phyloP scores from a whole-genome alignment of 148 eudicot genomes.

The Bassia scoparia region DNA sequence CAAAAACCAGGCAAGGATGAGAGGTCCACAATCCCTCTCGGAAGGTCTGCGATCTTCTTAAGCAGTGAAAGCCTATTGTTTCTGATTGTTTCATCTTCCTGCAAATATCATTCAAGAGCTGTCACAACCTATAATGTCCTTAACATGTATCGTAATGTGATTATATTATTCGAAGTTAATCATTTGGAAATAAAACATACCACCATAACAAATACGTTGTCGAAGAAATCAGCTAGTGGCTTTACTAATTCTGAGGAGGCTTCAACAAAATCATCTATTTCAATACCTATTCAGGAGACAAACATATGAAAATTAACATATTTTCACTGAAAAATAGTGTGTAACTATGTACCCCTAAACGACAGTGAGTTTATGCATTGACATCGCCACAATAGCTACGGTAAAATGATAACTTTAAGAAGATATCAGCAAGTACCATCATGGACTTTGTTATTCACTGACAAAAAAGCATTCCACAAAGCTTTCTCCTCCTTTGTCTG shows the following conservation, averaged over 20 bases:
- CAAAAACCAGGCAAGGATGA: slow-evolving; percentile 90
- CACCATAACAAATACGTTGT: slow-evolving; percentile 97
- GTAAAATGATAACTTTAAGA: no score
- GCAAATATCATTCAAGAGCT: slow-evolving; percentile 10
- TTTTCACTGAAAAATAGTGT: no score
- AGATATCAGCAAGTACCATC: slow-evolving; percentile 49
- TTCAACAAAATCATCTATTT: slow-evolving; percentile 74
- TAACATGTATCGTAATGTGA: slow-evolving; percentile 11
- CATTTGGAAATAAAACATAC: slow-evolving; percentile 42
- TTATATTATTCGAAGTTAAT: neutral
- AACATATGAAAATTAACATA: neutral
- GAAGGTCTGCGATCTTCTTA: slow-evolving; percentile 70
- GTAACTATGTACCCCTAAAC: neutral
- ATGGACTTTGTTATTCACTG: slow-evolving; percentile 56
- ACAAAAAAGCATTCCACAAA: slow-evolving; percentile 79
- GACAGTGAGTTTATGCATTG: neutral
- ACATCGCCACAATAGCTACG: neutral
- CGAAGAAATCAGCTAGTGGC: slow-evolving; percentile 88
- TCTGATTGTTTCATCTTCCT: slow-evolving; percentile 83
- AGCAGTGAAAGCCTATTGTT: slow-evolving; percentile 76
- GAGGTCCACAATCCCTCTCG: slow-evolving; percentile 83
- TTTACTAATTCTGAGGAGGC: slow-evolving; percentile 57
- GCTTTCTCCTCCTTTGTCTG: slow-evolving; percentile 72
- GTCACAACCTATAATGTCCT: neutral
- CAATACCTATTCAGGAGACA: slow-evolving; percentile 48